Evolutionary conservation across 306 rosid species (phyloP).

Genomic region (Urtica urens): DNA sequence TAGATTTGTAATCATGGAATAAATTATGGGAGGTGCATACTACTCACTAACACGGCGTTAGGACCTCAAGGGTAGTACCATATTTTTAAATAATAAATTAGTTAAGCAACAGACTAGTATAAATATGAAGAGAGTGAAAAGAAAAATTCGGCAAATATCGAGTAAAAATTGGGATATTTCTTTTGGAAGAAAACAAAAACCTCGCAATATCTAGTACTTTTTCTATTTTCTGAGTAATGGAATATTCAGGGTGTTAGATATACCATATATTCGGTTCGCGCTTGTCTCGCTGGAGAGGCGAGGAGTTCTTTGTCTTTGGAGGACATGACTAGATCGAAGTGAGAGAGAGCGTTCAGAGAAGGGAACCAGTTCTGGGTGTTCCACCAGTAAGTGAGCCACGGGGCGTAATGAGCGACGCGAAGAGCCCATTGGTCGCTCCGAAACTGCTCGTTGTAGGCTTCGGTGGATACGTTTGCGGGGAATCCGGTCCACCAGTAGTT

Average conservation of each 20-base stretch:
- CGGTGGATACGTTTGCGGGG: conserved; percentile 49
- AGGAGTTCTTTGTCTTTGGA: conserved; percentile 30
- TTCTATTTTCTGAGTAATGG: too few relatives aligned
- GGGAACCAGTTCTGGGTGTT: conserved; percentile 85
- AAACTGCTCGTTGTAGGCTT: conserved; percentile 28
- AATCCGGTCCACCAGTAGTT: conserved; percentile 84
- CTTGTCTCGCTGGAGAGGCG: neutral
- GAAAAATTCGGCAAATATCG: too few relatives aligned
- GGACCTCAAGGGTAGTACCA: too few relatives aligned
- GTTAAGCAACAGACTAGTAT: too few relatives aligned
- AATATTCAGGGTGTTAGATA: neutral
- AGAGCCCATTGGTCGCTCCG: conserved; percentile 59
- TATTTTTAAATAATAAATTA: too few relatives aligned
- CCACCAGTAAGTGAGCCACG: conserved; percentile 95
- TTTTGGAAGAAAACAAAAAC: too few relatives aligned
- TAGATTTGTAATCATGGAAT: too few relatives aligned
- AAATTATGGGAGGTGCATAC: too few relatives aligned
- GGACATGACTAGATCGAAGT: conserved; percentile 18
- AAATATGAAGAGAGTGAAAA: too few relatives aligned
- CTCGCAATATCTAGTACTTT: too few relatives aligned
- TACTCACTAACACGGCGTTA: too few relatives aligned
- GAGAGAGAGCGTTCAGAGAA: conserved; percentile 13
- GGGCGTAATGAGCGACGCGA: conserved; percentile 59
- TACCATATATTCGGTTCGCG: conserved; percentile 21
- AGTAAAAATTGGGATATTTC: too few relatives aligned